These are phyloP conservation scores for Polyrhizophydium stewartii DNA, from an alignment of 371 early-diverging fungal species.

Conservation along the genomic window DNA sequence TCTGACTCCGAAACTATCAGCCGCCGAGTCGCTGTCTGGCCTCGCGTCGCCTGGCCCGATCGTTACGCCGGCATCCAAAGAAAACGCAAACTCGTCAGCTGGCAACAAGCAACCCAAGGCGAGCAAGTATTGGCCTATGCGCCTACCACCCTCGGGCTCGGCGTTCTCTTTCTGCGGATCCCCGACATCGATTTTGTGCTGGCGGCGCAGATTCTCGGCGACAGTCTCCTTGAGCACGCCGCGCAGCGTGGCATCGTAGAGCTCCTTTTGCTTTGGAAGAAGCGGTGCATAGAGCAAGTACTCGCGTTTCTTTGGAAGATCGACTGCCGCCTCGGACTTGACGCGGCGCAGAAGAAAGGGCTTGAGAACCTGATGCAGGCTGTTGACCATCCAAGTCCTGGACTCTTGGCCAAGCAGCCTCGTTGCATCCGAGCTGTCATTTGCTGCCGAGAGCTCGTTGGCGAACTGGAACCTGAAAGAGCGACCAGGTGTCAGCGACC, in stretches of 20 bases:
- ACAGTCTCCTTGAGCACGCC: background rate
- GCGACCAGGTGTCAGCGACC: slow-evolving; percentile 66
- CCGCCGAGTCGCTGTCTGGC: no score
- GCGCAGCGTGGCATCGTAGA: slow-evolving; percentile 75
- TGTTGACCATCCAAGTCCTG: slow-evolving; percentile 66
- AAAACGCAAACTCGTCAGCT: no score
- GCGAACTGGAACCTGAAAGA: slow-evolving; percentile 33
- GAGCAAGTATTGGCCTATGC: no score
- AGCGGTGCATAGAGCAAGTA: slow-evolving; percentile 82
- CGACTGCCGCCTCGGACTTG: slow-evolving; percentile 73
- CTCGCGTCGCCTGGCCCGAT: no score
- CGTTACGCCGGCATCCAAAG: no score
- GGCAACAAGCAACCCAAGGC: no score
- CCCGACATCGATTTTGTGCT: no score
- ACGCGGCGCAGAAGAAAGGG: slow-evolving; percentile 94
- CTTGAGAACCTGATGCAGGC: slow-evolving; percentile 83
- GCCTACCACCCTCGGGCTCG: no score
- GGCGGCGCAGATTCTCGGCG: no score
- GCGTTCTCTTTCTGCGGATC: no score
- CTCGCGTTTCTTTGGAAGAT: slow-evolving; percentile 86
- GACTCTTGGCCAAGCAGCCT: slow-evolving; percentile 59
- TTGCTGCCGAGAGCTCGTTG: slow-evolving; percentile 86
- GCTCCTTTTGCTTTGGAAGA: slow-evolving; percentile 70
- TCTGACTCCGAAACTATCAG: no score
- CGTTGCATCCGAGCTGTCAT: slow-evolving; percentile 64